Percentiles rank a stretch among this genome's conserved stretches.
Evolutionary conservation across 176 grass and related monocot species (phyloP).

Genomic region (Lolium rigidum): DNA sequence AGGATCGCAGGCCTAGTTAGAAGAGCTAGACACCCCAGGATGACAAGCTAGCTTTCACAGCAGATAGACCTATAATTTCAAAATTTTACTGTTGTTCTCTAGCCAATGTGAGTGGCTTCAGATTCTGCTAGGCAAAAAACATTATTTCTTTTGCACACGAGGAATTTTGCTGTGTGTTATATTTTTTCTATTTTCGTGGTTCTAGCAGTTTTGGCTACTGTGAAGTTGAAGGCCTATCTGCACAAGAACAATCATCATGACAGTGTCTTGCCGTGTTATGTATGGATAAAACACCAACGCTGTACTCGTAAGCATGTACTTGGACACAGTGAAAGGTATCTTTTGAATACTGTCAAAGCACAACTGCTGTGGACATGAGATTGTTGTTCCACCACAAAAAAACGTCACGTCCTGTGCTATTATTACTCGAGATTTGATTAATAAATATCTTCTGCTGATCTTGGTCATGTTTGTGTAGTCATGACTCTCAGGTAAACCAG

Average conservation of each 20-base stretch:
- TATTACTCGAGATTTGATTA: neutral
- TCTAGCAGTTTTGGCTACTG: conserved; percentile 20
- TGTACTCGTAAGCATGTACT: neutral
- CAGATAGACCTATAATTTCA: conserved; percentile 47
- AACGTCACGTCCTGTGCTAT: neutral
- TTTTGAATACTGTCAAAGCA: neutral
- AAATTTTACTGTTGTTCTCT: conserved; percentile 31
- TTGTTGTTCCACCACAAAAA: neutral
- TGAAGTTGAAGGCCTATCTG: conserved; percentile 20
- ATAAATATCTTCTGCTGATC: neutral
- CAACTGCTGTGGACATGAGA: neutral
- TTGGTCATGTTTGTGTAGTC: neutral
- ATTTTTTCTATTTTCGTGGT: neutral
- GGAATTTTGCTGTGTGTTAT: conserved; percentile 28
- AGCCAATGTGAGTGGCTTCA: conserved; percentile 35
- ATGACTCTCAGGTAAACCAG: neutral
- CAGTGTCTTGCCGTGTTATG: neutral
- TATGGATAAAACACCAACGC: neutral
- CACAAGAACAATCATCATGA: conserved; percentile 28
- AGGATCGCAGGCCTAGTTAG: conserved; percentile 49
- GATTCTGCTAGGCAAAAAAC: conserved; percentile 26
- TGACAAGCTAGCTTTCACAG: conserved; percentile 48
- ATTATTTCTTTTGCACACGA: conserved; percentile 30
- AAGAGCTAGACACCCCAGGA: conserved; percentile 54
- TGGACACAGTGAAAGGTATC: neutral